Evolutionary conservation across 441 rosid genomes (phyloP).

Genomic region (Eutrema salsugineum): DNA sequence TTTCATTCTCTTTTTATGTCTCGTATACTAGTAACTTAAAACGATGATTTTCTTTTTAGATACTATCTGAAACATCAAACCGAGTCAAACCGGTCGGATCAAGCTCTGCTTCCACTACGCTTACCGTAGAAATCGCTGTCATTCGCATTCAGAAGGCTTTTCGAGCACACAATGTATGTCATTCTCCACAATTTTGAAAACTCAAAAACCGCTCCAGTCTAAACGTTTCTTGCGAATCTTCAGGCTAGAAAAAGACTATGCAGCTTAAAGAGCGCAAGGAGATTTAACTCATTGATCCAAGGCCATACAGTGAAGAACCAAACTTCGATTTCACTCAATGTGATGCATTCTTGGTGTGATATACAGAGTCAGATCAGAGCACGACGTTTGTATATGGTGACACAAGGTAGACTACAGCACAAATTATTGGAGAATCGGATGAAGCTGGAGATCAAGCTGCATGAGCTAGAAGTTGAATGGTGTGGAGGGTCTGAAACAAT

Average conservation of each 20-base stretch:
- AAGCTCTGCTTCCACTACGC: slow-evolving; percentile 1
- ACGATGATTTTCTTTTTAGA: neutral
- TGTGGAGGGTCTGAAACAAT: slow-evolving; percentile 69
- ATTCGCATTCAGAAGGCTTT: slow-evolving; percentile 33
- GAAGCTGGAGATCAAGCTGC: slow-evolving; percentile 71
- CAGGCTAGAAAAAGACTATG: slow-evolving; percentile 26
- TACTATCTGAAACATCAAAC: slow-evolving; percentile 19
- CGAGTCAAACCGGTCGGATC: slow-evolving; percentile 22
- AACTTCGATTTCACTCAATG: slow-evolving; percentile 43
- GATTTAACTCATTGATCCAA: slow-evolving; percentile 35
- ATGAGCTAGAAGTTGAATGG: slow-evolving; percentile 64
- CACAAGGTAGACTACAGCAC: slow-evolving; percentile 55
- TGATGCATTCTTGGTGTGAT: slow-evolving; percentile 73
- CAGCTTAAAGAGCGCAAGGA: slow-evolving; percentile 22
- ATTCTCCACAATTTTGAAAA: neutral
- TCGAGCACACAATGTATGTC: slow-evolving; percentile 18
- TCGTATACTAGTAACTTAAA: neutral
- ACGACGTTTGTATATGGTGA: slow-evolving; percentile 65
- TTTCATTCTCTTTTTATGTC: neutral
- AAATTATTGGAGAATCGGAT: slow-evolving; percentile 64
- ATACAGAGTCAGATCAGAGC: slow-evolving; percentile 54
- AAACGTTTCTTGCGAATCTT: neutral
- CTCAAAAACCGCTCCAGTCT: neutral
- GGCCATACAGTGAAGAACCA: slow-evolving; percentile 46
- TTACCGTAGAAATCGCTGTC: slow-evolving; percentile 10